Conservation (phyloP, 176 grass and related monocot genomes). For the Zizania latifolia region DNA sequence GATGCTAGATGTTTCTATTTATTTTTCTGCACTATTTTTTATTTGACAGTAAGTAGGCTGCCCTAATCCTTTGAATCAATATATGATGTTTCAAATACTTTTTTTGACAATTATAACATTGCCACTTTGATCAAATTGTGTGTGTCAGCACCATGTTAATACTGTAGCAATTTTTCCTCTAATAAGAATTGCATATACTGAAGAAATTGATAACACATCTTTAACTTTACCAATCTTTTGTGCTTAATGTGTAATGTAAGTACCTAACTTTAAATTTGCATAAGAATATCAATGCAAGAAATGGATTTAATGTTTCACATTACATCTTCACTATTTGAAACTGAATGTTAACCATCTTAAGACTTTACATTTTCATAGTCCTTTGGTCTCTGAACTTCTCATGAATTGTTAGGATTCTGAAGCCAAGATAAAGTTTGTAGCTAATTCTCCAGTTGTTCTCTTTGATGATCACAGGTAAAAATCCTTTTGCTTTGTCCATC, state of each 20-base stretch:
- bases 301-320: conserved; percentile 1
- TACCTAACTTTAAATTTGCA: background rate
- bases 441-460: conserved; percentile 25
- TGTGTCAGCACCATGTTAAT: conserved; percentile 24
- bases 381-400: background rate
- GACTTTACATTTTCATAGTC: background rate
- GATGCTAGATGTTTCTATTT: background rate
- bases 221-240: conserved; percentile 17
- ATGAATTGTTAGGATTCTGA: conserved; percentile 28
- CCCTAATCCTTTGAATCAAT: conserved; percentile 14
- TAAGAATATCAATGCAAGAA: background rate
- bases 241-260: background rate
- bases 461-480: conserved; percentile 65
- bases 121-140: conserved; percentile 15
- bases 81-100: background rate
- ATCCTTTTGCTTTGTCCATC: conserved; percentile 83
- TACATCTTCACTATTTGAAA: conserved; percentile 8
- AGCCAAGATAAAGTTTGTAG: conserved; percentile 3
- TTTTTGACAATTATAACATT: conserved; percentile 9
- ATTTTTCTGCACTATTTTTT: conserved; percentile 12
- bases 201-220: background rate
- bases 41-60: background rate
- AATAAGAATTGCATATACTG: conserved; percentile 3
- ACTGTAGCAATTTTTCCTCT: background rate
- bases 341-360: conserved; percentile 17